A percentile compares a stretch with the other conserved stretches of the same genome.
These are phyloP conservation scores for Austroboletus niveus DNA, from an alignment of 1,284 basidiomycete genomes.

Conservation along the genomic window DNA sequence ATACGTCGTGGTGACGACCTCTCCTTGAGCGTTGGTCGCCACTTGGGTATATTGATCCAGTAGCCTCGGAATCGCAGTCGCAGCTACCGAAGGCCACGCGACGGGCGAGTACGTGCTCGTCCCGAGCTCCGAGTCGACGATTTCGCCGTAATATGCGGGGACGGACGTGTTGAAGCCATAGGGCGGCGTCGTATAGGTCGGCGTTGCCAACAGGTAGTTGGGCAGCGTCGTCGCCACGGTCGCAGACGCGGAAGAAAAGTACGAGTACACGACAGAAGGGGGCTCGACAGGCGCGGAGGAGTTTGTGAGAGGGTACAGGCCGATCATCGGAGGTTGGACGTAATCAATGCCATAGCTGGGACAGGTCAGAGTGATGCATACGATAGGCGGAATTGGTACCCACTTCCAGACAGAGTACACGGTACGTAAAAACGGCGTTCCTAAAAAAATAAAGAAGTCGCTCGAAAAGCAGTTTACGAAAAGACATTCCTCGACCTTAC, in stretches of 20 bases:
- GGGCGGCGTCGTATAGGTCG: conserved; percentile 59
- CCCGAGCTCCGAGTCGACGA: conserved; percentile 59
- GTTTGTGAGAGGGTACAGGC: conserved; percentile 61
- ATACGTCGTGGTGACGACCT: conserved; percentile 44
- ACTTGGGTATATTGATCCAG: conserved; percentile 45
- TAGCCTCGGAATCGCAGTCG: conserved; percentile 48
- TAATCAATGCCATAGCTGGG: conserved; percentile 67
- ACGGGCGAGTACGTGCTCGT: conserved; percentile 67
- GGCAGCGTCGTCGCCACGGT: conserved; percentile 72
- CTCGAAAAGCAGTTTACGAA: neutral
- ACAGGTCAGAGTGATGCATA: conserved; percentile 5
- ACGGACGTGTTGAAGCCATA: conserved; percentile 75
- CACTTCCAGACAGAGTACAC: conserved; percentile 84
- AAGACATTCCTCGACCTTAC: conserved; percentile 30
- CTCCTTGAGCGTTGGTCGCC: conserved; percentile 45
- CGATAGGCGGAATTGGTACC: conserved; percentile 7
- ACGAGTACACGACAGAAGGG: conserved; percentile 45
- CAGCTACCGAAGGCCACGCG: conserved; percentile 34
- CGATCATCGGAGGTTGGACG: conserved; percentile 72
- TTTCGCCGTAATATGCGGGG: conserved; percentile 48
- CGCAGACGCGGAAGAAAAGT: conserved; percentile 61
- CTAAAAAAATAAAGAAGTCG: conserved; percentile 30
- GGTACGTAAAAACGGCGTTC: conserved; percentile 76
- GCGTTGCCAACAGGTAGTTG: conserved; percentile 70
- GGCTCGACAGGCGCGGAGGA: conserved; percentile 42